phyloP scores from a whole-genome alignment of 208 protist genomes.

The Trypanosoma cruzi region DNA sequence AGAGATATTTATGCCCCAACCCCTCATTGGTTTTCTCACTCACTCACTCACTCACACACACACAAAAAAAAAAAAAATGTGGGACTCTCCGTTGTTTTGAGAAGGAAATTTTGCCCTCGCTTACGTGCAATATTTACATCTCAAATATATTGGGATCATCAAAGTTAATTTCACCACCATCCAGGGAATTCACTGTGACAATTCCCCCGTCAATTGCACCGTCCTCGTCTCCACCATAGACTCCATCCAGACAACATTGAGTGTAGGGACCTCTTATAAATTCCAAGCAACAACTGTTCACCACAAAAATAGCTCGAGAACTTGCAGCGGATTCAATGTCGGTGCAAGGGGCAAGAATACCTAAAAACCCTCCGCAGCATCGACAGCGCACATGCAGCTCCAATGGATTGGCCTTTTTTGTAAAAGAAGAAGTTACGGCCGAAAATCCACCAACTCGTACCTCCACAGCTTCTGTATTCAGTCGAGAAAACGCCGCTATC shows the following conservation, averaged over 20 bases:
- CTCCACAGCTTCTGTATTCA: constrained; percentile 40
- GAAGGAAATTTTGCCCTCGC: too few species aligned
- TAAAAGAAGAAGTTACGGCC: too few species aligned
- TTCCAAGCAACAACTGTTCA: constrained; percentile 64
- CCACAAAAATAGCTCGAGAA: constrained; percentile 40
- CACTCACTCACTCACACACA: too few species aligned
- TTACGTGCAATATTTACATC: too few species aligned
- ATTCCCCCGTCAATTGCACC: constrained; percentile 25
- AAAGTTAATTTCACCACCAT: constrained; percentile 21
- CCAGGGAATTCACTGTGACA: constrained; percentile 3
- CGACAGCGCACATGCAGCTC: constrained; percentile 55
- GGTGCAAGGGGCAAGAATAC: constrained; percentile 34
- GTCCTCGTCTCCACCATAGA: constrained; percentile 13
- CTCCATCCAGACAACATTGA: constrained; percentile 24
- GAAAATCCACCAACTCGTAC: constrained; percentile 38
- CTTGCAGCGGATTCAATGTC: constrained; percentile 9
- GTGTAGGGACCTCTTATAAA: constrained; percentile 33
- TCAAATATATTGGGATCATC: constrained; percentile 32
- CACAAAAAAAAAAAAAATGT: too few species aligned
- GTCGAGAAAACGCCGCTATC: constrained; percentile 54
- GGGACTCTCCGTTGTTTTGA: too few species aligned
- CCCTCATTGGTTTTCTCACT: too few species aligned
- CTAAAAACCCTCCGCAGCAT: constrained; percentile 72
- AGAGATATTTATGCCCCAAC: too few species aligned
- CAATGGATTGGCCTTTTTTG: constrained; percentile 10